A percentile compares a stretch with the other conserved stretches of the same genome.
Conservation (phyloP, 106 monocot genomes). For the Xerophyta viscosa region DNA sequence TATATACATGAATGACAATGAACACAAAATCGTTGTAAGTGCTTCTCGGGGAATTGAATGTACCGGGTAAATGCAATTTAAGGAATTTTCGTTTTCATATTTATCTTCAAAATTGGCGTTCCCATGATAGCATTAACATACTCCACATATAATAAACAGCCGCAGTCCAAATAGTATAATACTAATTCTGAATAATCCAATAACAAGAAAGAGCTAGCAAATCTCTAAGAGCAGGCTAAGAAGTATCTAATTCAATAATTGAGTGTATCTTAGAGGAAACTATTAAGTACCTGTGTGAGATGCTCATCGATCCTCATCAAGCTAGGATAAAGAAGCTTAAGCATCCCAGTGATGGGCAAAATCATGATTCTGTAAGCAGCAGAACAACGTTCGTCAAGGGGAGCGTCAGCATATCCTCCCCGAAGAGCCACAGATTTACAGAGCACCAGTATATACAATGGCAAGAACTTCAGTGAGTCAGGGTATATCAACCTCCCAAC, state of each 20-base stretch:
- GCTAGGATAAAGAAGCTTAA: constrained; percentile 78
- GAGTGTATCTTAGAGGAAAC: neutral
- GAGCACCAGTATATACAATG: constrained; percentile 64
- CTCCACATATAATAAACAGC: no score
- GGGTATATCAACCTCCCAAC: constrained; percentile 81
- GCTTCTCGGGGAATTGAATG: neutral
- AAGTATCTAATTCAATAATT: no score
- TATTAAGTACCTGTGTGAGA: constrained; percentile 51
- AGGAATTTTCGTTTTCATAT: neutral
- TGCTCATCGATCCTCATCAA: constrained; percentile 61
- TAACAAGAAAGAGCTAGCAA: no score
- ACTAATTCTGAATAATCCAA: no score
- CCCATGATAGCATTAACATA: no score
- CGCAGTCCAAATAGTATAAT: no score
- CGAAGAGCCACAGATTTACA: constrained; percentile 80
- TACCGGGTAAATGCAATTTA: neutral
- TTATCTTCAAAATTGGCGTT: no score
- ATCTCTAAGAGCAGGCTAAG: no score
- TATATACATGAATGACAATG: neutral
- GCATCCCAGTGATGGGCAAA: constrained; percentile 50
- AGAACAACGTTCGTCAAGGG: constrained; percentile 86
- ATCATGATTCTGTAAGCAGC: constrained; percentile 86
- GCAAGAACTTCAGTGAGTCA: constrained; percentile 72
- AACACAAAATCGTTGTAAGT: neutral
- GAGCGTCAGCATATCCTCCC: constrained; percentile 81